phyloP scores from a whole-genome alignment of 202 grass and related monocot genomes.

The Schoenoplectus tabernaemontani region DNA sequence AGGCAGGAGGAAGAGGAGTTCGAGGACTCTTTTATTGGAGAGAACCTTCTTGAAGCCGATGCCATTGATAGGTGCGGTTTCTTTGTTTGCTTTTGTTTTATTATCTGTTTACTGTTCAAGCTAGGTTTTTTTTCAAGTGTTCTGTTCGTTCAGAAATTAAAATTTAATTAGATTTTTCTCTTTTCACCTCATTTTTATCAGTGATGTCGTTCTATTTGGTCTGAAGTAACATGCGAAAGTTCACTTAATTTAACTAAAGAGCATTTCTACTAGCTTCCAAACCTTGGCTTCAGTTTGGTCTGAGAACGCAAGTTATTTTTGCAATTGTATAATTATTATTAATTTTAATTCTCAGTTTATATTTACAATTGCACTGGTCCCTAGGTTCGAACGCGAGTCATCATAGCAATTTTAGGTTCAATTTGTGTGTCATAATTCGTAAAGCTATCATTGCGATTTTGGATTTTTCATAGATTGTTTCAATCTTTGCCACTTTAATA shows the following conservation, averaged over 20 bases:
- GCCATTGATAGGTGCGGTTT: slow-evolving; percentile 40
- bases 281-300: not conserved
- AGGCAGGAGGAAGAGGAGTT: slow-evolving; percentile 1
- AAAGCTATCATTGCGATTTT: slow-evolving; percentile 10
- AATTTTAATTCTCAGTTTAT: not conserved
- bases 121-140: not conserved
- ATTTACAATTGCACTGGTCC: not conserved
- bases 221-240: not conserved
- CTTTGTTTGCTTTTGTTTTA: not conserved
- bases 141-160: not conserved
- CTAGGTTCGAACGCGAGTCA: not conserved
- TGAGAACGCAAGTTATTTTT: not conserved
- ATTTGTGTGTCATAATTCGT: not conserved
- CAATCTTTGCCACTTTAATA: slow-evolving; percentile 11
- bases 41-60: slow-evolving; percentile 47
- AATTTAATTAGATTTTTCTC: not conserved
- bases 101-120: slow-evolving; percentile 4
- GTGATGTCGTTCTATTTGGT: not conserved
- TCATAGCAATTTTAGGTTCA: not conserved
- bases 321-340: not conserved
- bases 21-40: slow-evolving; percentile 41
- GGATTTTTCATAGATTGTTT: slow-evolving; percentile 17
- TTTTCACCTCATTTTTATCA: not conserved
- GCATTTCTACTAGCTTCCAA: not conserved
- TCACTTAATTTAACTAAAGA: not conserved